Conservation (phyloP, 2,329 filamentous ascomycete genomes). For the Curvularia lunata region DNA sequence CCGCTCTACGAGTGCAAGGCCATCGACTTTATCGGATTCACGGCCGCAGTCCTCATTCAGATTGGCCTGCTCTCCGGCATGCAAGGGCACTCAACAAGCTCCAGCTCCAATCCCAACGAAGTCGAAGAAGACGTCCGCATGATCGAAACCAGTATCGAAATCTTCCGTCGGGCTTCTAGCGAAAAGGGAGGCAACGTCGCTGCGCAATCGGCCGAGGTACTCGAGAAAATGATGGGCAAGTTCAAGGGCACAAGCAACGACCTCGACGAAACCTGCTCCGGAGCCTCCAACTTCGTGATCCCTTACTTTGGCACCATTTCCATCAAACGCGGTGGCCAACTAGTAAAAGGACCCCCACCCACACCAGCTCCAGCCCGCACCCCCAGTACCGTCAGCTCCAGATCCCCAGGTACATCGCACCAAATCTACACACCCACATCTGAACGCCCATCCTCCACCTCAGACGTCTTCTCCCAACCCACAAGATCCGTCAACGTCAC, state of each 20-base stretch:
- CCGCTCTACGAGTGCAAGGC: constrained; percentile 56
- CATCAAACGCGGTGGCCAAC: constrained; percentile 40
- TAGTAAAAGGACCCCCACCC: constrained; percentile 12
- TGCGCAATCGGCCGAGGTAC: constrained; percentile 47
- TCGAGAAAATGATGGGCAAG: constrained; percentile 48
- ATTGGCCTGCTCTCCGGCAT: constrained; percentile 51
- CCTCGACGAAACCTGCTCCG: constrained; percentile 18
- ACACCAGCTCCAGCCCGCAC: constrained; percentile 4
- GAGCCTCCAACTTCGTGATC: constrained; percentile 44
- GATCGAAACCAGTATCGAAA: constrained; percentile 51
- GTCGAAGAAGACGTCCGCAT: constrained; percentile 47
- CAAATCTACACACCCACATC: constrained; percentile 23
- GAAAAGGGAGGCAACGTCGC: constrained; percentile 53
- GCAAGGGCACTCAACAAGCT: constrained; percentile 2
- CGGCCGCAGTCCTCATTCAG: constrained; percentile 52
- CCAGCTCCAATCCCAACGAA: constrained; percentile 29
- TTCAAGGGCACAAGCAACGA: constrained; percentile 24
- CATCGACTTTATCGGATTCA: constrained; percentile 57
- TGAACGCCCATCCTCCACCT: constrained; percentile 14
- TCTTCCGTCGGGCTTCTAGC: constrained; percentile 49
- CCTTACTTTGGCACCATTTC: constrained; percentile 53
- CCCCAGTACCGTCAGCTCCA: constrained; percentile 5
- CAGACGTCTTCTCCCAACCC: constrained; percentile 21
- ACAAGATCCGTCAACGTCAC: constrained; percentile 21
- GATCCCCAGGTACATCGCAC: constrained; percentile 5